Base-by-base conservation (phyloP, 768 basidiomycete species). In the Rhodocollybia butyracea region DNA sequence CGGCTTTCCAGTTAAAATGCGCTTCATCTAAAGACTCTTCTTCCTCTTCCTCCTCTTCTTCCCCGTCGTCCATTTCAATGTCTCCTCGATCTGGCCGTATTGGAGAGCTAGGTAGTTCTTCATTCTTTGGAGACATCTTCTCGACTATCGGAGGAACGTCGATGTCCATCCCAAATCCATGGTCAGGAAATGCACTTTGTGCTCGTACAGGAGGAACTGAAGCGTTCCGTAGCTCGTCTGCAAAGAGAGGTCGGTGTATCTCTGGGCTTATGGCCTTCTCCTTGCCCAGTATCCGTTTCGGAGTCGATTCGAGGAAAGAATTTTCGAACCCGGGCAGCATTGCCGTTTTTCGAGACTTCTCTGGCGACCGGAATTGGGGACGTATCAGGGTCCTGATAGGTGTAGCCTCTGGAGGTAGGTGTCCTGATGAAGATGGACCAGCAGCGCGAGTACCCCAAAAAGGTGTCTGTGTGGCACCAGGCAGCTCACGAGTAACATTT, bases 261-360 rank as follows among this genome's bases (percentile, higher is more conserved):
- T 51, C 48, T n/a, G 55, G 36, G 17, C 13, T 45, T 6, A 42
- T 42, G 22, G 45, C 24, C 12, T 47, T 39, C 30, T 52, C 26
- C 38, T 41, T 51, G 41, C 51, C 53, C 70, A 55, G 58, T 12
- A 66, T 61, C 22, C 66, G 67, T 17, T 71, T 61, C 12, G 74
- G 75, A 6, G 76, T 73, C 3, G 73, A 72, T 3, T 72, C 65
- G 4, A 64, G 66, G 59, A 85, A 85, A 11, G 82, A 69, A 58
- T 84, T 83, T 56, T 82, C 73, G 59, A 85, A 83, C 6, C 82
- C 82, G 17, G 77, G 76, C 29, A 83, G 70, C 56, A 65, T 70
- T 11, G 64, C 65, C 10, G 63, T 46, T 54, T 66, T 73, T 21
- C 65, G 71, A 8, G 58, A 10, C 52, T 72, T 70, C 46, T 68